A percentile compares a stretch with the other conserved stretches of the same genome.
Conservation (phyloP, 2,329 filamentous ascomycete species). For the Epichloe bromicola region DNA sequence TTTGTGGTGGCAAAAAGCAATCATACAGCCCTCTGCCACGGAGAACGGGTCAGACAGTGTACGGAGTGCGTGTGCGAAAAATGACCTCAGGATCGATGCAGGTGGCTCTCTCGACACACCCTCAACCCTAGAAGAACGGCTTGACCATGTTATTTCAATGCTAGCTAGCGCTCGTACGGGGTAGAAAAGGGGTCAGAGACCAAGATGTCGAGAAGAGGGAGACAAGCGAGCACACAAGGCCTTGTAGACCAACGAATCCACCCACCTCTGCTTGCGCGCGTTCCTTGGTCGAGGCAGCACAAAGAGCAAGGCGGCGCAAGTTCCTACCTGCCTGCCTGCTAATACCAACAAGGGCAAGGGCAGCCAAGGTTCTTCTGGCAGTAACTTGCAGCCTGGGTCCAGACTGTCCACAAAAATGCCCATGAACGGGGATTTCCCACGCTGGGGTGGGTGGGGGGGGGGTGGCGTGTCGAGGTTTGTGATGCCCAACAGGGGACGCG, state of each 20-base stretch:
- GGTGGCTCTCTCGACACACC: background rate
- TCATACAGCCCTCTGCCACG: background rate
- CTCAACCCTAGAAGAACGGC: constrained; percentile 2
- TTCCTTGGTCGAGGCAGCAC: too few relatives aligned
- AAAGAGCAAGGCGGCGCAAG: too few relatives aligned
- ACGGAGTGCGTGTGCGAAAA: background rate
- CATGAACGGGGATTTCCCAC: background rate
- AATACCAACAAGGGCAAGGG: background rate
- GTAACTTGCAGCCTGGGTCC: constrained; percentile 2
- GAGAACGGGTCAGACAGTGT: background rate
- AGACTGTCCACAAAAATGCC: background rate
- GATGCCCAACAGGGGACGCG: constrained; percentile 18
- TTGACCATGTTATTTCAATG: background rate
- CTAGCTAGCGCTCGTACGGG: background rate
- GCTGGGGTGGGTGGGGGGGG: background rate
- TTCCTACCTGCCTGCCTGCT: too few relatives aligned
- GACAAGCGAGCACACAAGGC: background rate
- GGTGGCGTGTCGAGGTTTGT: constrained; percentile 4
- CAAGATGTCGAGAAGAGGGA: too few relatives aligned
- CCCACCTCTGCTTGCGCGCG: background rate
- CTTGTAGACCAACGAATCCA: constrained; percentile 1
- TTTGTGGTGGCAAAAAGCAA: background rate
- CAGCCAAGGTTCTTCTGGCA: background rate
- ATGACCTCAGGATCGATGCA: background rate
- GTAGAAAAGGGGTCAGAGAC: constrained; percentile 1